phyloP scores from a whole-genome alignment of 2,329 filamentous ascomycete genomes.

The Penicillium sp. region DNA sequence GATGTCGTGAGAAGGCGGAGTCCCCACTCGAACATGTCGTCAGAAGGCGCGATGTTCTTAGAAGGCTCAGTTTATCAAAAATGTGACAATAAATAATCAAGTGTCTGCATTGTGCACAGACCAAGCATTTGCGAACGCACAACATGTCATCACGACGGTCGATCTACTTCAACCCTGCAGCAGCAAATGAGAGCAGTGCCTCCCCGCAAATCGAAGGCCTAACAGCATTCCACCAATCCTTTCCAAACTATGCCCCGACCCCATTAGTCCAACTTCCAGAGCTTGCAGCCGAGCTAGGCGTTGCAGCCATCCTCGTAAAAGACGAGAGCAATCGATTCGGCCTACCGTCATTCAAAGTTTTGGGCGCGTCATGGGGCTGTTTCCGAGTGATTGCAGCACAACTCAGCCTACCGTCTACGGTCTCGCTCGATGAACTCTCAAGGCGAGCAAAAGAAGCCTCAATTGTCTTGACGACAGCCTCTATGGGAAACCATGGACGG shows the following conservation, averaged over 20 bases:
- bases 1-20: conserved; percentile 2
- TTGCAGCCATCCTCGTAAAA: conserved; percentile 63
- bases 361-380: conserved; percentile 73
- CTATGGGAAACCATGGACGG: conserved; percentile 74
- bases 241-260: conserved; percentile 59
- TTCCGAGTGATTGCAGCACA: conserved; percentile 55
- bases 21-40: conserved; percentile 13
- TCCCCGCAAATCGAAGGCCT: conserved; percentile 14
- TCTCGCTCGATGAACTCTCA: conserved; percentile 47
- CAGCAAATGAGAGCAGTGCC: conserved; percentile 15
- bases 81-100: neutral
- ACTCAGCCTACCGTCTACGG: conserved; percentile 45
- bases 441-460: conserved; percentile 27
- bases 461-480: conserved; percentile 60
- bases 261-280: conserved; percentile 53
- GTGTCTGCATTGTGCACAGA: too few species aligned
- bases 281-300: conserved; percentile 57
- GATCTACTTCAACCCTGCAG: conserved; percentile 28
- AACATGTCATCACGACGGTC: conserved; percentile 23
- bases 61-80: neutral
- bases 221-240: conserved; percentile 53
- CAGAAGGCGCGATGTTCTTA: conserved; percentile 18
- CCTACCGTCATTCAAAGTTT: conserved; percentile 74
- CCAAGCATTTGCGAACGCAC: neutral
- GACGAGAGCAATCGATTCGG: conserved; percentile 68